Evolutionary conservation across 1,139 yeast species (phyloP).

Genomic region (Hyphopichia buzzinii): DNA sequence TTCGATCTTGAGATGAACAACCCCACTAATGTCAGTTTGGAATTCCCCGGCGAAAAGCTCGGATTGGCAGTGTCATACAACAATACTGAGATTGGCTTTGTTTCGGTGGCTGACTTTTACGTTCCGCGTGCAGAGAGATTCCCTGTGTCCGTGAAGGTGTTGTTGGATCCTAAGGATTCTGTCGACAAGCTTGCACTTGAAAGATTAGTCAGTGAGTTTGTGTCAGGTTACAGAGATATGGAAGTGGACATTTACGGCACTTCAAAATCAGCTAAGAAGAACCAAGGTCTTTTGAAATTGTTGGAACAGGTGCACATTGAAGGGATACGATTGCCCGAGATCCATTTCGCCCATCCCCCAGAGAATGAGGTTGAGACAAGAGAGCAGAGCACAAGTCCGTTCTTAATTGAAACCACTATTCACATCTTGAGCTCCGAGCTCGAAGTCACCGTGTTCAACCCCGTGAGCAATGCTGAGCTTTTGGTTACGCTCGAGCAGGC

Average conservation of each 20-base stretch:
- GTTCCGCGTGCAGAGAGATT: conserved; percentile 15
- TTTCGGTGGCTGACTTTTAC: conserved; percentile 12
- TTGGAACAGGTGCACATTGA: conserved; percentile 13
- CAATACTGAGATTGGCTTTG: conserved; percentile 16
- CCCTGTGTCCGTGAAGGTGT: conserved; percentile 12
- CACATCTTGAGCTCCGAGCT: conserved; percentile 53
- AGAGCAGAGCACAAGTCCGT: conserved; percentile 9
- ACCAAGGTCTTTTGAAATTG: conserved; percentile 15
- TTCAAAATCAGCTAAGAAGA: conserved; percentile 10
- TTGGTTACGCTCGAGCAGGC: conserved; percentile 41
- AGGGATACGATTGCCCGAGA: conserved; percentile 15
- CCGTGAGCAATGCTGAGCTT: conserved; percentile 43
- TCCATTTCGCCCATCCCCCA: conserved; percentile 9
- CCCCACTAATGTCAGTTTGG: conserved; percentile 28
- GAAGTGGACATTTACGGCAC: conserved; percentile 2
- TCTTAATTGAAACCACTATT: conserved; percentile 44
- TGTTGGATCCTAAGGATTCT: conserved; percentile 10
- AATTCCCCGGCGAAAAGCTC: conserved; percentile 18
- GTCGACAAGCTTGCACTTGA: conserved; percentile 7
- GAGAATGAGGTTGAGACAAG: conserved; percentile 2
- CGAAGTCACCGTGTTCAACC: conserved; percentile 52
- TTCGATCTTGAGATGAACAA: conserved; percentile 37
- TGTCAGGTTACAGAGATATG: conserved; percentile 19
- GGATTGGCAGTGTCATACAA: conserved; percentile 16
- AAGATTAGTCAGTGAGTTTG: conserved; percentile 17